These are phyloP conservation scores for Fusarium sp. DNA, from an alignment of 2,329 filamentous ascomycete genomes.

Conservation along the genomic window DNA sequence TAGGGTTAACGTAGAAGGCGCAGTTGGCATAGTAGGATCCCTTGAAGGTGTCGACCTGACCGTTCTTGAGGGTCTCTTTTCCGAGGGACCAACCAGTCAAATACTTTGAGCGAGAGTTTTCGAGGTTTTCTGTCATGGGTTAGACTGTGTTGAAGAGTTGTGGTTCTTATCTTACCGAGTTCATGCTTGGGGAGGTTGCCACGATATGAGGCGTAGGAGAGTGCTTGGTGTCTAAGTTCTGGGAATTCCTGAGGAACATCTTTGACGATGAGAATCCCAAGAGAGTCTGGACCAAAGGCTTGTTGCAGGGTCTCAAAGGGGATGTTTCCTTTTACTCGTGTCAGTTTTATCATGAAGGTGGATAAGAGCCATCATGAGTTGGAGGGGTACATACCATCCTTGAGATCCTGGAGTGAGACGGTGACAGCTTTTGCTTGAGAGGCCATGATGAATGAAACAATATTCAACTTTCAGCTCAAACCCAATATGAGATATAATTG, in stretches of 20 bases:
- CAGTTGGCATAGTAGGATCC: conserved; percentile 87
- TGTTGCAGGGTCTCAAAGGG: conserved; percentile 72
- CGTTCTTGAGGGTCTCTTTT: conserved; percentile 81
- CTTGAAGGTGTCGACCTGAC: conserved; percentile 79
- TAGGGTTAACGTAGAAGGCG: conserved; percentile 73
- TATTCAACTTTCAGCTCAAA: neutral
- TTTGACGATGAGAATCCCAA: conserved; percentile 93
- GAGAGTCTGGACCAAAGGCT: conserved; percentile 87
- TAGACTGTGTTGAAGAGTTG: neutral
- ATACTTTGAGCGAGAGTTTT: conserved; percentile 68
- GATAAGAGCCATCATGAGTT: conserved; percentile 20
- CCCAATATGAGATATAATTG: neutral
- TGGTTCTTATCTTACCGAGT: conserved; percentile 63
- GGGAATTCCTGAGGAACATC: conserved; percentile 78
- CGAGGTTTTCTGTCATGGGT: conserved; percentile 57
- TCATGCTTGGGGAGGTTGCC: conserved; percentile 77
- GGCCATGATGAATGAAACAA: conserved; percentile 48
- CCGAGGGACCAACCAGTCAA: conserved; percentile 80
- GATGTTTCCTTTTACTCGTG: conserved; percentile 62
- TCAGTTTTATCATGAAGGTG: conserved; percentile 25
- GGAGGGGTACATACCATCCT: conserved; percentile 57
- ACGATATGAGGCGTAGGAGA: conserved; percentile 89
- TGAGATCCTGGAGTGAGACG: conserved; percentile 67
- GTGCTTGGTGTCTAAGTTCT: conserved; percentile 72
- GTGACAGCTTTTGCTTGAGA: conserved; percentile 63